These are phyloP conservation scores for Crepidotus variabilis DNA, from an alignment of 768 basidiomycete genomes.

Conservation along the genomic window DNA sequence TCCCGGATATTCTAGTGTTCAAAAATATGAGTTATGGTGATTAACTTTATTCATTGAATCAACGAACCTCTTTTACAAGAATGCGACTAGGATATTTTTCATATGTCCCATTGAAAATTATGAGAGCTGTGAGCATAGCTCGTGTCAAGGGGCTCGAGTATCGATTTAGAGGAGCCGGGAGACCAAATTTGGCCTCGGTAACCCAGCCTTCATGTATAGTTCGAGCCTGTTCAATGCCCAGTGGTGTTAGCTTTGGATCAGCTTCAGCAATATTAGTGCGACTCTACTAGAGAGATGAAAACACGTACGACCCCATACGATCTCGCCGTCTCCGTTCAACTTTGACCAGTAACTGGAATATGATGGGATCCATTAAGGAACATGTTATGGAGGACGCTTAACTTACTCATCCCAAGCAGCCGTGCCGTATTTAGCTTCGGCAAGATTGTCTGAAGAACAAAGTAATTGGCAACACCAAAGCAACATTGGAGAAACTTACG, in stretches of 20 bases:
- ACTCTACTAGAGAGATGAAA: background rate
- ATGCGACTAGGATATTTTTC: constrained; percentile 25
- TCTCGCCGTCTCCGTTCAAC: constrained; percentile 58
- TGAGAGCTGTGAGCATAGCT: constrained; percentile 52
- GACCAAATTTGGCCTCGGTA: constrained; percentile 34
- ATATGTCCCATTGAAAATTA: constrained; percentile 43
- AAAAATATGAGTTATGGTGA: background rate
- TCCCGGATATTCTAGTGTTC: constrained; percentile 59
- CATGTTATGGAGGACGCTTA: background rate
- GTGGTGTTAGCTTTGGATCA: constrained; percentile 58
- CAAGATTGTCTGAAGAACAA: constrained; percentile 57
- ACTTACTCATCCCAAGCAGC: constrained; percentile 60
- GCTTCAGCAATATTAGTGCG: constrained; percentile 31
- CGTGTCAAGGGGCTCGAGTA: constrained; percentile 66
- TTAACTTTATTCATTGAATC: background rate
- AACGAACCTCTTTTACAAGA: constrained; percentile 53
- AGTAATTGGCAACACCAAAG: background rate
- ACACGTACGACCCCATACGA: constrained; percentile 71
- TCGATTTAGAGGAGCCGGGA: constrained; percentile 51
- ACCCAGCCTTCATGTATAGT: constrained; percentile 44
- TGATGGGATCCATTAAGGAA: background rate
- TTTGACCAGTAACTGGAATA: constrained; percentile 57
- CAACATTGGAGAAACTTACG: constrained; percentile 40
- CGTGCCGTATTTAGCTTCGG: constrained; percentile 51
- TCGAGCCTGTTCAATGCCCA: constrained; percentile 55